Percentiles rank a stretch among this genome's conserved stretches.
phyloP scores from a whole-genome alignment of 2,329 filamentous ascomycete genomes.

The Beauveria rudraprayagi region DNA sequence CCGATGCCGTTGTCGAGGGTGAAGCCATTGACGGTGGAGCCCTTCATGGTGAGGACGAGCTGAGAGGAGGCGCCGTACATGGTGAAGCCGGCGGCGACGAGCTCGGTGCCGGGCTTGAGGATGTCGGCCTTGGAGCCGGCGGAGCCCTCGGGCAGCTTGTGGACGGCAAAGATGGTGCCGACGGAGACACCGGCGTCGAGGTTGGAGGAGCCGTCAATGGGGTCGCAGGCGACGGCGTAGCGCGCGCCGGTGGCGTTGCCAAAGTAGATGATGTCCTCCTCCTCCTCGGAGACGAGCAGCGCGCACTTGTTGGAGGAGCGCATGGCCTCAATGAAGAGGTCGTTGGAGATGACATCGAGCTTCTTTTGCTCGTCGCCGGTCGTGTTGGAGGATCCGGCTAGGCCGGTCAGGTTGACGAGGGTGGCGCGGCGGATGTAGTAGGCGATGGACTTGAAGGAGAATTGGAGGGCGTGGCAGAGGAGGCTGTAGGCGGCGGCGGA shows the following conservation, averaged over 20 bases:
- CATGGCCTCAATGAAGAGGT: conserved; percentile 96
- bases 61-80: conserved; percentile 98
- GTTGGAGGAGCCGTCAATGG: conserved; percentile 96
- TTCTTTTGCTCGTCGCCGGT: conserved; percentile 99
- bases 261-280: conserved; percentile 88
- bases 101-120: conserved; percentile 79
- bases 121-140: conserved; percentile 75
- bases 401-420: conserved; percentile 88
- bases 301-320: conserved; percentile 83
- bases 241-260: conserved; percentile 65
- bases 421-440: conserved; percentile 98
- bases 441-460: conserved; percentile 98
- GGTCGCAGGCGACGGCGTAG: conserved; percentile 94
- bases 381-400: conserved; percentile 88
- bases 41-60: conserved; percentile 94
- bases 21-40: conserved; percentile 89
- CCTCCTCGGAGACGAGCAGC: conserved; percentile 93
- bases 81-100: conserved; percentile 94
- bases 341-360: conserved; percentile 97
- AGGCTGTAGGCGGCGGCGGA: conserved; percentile 47
- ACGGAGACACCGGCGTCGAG: conserved; percentile 96
- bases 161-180: conserved; percentile 92
- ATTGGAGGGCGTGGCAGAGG: conserved; percentile 94
- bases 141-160: conserved; percentile 74
- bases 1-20: conserved; percentile 93